Evolutionary conservation across 768 basidiomycete species (phyloP).

Genomic region (Hirschioporus abietinus): DNA sequence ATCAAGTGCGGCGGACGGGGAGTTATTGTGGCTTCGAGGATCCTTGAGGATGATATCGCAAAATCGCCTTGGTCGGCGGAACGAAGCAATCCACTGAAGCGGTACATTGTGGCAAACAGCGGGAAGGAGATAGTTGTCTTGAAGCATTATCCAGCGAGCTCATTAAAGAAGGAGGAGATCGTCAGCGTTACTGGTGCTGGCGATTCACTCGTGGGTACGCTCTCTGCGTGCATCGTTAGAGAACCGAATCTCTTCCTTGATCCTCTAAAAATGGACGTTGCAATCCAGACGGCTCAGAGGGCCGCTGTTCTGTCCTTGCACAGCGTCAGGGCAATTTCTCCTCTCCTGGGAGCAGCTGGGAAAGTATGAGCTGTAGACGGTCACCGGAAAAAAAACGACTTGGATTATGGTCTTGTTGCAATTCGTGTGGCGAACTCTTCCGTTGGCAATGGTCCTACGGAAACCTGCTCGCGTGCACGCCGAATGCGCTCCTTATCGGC

Average conservation of each 20-base stretch:
- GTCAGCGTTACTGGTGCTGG: constrained; percentile 90
- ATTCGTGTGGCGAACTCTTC: neutral
- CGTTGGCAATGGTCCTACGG: constrained; percentile 47
- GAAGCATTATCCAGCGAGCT: constrained; percentile 65
- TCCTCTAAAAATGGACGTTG: constrained; percentile 35
- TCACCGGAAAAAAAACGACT: neutral
- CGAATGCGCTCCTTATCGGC: constrained; percentile 46
- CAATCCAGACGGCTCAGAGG: constrained; percentile 54
- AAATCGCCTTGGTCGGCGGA: constrained; percentile 47
- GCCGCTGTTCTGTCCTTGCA: constrained; percentile 59
- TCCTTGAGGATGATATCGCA: constrained; percentile 34
- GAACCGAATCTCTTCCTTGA: constrained; percentile 40
- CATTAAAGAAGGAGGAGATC: constrained; percentile 28
- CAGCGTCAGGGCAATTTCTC: constrained; percentile 61
- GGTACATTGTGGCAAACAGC: constrained; percentile 49
- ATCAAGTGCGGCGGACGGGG: constrained; percentile 80
- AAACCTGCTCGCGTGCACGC: constrained; percentile 47
- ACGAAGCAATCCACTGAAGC: constrained; percentile 38
- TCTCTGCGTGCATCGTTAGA: constrained; percentile 59
- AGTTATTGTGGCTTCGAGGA: constrained; percentile 56
- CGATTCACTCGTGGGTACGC: constrained; percentile 81
- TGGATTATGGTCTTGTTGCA: neutral
- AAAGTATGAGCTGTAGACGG: neutral
- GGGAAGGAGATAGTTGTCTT: constrained; percentile 47
- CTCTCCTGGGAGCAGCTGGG: constrained; percentile 28